Evolutionary conservation across 1,139 yeast genomes (phyloP).

Genomic region (Dujonia santamariae): DNA sequence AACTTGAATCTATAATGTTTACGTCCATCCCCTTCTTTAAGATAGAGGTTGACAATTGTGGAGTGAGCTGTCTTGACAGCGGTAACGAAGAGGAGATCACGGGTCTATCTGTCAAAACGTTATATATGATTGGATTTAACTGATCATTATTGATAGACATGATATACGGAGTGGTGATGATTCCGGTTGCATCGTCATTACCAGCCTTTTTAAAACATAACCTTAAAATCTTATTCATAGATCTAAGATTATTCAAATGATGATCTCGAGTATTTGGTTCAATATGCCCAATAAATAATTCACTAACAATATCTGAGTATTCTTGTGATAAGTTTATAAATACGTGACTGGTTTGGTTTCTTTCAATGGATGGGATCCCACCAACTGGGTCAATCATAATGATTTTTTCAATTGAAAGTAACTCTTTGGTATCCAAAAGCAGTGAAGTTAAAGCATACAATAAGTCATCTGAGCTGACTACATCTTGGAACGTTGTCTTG

Average conservation of each 20-base stretch:
- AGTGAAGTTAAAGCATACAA: constrained; percentile 26
- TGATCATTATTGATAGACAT: constrained; percentile 44
- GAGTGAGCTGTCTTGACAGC: constrained; percentile 61
- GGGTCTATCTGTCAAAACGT: constrained; percentile 87
- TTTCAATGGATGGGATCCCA: constrained; percentile 85
- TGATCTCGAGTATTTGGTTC: constrained; percentile 41
- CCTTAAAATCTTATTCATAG: constrained; percentile 46
- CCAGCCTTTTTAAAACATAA: constrained; percentile 28
- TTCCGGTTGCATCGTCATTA: constrained; percentile 44
- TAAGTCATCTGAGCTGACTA: constrained; percentile 33
- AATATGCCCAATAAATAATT: constrained; percentile 54
- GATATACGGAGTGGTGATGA: constrained; percentile 42
- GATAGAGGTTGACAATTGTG: constrained; percentile 71
- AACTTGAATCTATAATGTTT: constrained; percentile 39
- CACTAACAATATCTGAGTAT: constrained; percentile 60
- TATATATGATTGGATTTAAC: constrained; percentile 80
- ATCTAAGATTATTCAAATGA: constrained; percentile 53
- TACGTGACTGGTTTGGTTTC: constrained; percentile 82
- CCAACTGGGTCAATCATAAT: constrained; percentile 79
- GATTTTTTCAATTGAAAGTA: constrained; percentile 72
- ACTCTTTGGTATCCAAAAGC: constrained; percentile 22
- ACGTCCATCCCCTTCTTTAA: constrained; percentile 77
- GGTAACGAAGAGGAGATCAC: constrained; percentile 93
- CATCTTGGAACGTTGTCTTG: constrained; percentile 25
- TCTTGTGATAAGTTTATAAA: constrained; percentile 86